phyloP scores from a whole-genome alignment of 306 rosid species.

The Carpinus viminea region DNA sequence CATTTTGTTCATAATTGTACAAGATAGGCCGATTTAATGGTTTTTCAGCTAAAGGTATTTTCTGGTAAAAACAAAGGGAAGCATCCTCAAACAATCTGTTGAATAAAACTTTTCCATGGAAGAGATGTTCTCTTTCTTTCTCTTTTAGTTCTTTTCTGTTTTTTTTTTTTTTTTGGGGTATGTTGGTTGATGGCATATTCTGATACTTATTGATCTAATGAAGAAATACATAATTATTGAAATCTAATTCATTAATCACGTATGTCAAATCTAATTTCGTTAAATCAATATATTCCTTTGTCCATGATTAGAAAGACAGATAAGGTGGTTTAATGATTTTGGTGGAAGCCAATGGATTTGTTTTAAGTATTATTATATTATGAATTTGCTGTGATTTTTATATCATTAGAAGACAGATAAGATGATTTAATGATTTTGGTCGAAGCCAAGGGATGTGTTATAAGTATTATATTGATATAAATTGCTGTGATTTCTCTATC shows the following conservation, averaged over 20 bases:
- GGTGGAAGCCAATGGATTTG: background rate
- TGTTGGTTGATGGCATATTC: conserved; percentile 6
- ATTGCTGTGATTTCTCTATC: background rate
- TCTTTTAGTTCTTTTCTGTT: too few species aligned
- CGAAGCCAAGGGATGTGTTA: background rate
- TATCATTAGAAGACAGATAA: conserved; percentile 15
- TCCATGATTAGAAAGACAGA: conserved; percentile 25
- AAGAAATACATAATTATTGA: conserved; percentile 8
- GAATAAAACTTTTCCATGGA: background rate
- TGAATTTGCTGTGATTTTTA: conserved; percentile 2
- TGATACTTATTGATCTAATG: background rate
- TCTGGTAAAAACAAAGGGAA: background rate
- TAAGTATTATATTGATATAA: background rate
- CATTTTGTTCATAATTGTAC: background rate
- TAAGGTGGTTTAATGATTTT: conserved; percentile 9
- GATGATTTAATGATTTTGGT: conserved; percentile 3
- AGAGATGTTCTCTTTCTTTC: background rate
- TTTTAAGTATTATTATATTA: background rate
- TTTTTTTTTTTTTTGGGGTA: background rate
- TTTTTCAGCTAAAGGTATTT: background rate
- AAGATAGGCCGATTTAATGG: conserved; percentile 9
- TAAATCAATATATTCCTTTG: background rate
- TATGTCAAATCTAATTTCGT: background rate
- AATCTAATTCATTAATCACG: conserved; percentile 15
- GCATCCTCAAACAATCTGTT: background rate